phyloP scores from a whole-genome alignment of 768 basidiomycete genomes.

The Suillus plorans region DNA sequence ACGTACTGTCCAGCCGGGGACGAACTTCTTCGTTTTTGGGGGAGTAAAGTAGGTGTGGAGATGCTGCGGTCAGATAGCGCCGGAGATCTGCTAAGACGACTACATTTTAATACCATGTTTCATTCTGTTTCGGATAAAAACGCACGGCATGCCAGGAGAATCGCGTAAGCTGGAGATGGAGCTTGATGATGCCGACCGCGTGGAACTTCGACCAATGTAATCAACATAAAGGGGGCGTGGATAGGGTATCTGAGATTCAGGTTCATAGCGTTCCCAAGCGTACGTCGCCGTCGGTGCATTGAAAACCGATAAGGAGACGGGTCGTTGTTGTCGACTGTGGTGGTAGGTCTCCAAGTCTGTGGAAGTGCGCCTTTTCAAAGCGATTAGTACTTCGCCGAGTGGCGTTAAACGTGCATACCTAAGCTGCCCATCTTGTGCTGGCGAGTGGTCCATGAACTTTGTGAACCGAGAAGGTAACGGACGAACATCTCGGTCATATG shows the following conservation, averaged over 20 bases:
- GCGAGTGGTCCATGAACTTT: slow-evolving; percentile 21
- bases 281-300: slow-evolving; percentile 45
- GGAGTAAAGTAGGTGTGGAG: slow-evolving; percentile 28
- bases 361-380: slow-evolving; percentile 22
- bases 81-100: slow-evolving; percentile 24
- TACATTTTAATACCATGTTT: slow-evolving; percentile 17
- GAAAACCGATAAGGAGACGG: slow-evolving; percentile 40
- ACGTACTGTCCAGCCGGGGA: slow-evolving; percentile 31
- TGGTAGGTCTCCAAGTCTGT: slow-evolving; percentile 22
- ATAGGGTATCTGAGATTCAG: slow-evolving; percentile 42
- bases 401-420: slow-evolving; percentile 19
- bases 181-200: slow-evolving; percentile 31
- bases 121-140: slow-evolving; percentile 16
- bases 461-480: slow-evolving; percentile 33
- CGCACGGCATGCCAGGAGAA: slow-evolving; percentile 31
- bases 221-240: slow-evolving; percentile 41
- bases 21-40: slow-evolving; percentile 33
- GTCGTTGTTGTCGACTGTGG: slow-evolving; percentile 28
- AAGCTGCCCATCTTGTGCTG: slow-evolving; percentile 19
- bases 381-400: slow-evolving; percentile 18
- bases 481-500: slow-evolving; percentile 33
- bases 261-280: slow-evolving; percentile 46
- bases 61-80: slow-evolving; percentile 26
- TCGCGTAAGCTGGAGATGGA: slow-evolving; percentile 28
- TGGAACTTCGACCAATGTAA: slow-evolving; percentile 30